phyloP scores from a whole-genome alignment of 495 filamentous ascomycete genomes.

The Annulohypoxylon nitens region DNA sequence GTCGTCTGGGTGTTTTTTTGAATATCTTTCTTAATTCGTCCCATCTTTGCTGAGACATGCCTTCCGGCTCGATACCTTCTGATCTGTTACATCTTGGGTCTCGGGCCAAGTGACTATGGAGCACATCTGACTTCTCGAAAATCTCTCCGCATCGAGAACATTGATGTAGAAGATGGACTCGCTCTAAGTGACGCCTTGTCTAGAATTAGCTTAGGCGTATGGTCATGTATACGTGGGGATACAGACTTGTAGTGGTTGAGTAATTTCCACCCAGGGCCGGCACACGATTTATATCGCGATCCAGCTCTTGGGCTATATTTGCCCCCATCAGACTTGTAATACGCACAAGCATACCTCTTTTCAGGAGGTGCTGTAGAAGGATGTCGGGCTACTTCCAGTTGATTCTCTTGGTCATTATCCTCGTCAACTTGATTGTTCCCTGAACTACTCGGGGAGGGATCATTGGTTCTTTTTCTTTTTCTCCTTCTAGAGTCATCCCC shows the following conservation, averaged over 20 bases:
- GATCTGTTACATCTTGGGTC: conserved; percentile 6
- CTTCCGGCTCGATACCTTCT: conserved; percentile 13
- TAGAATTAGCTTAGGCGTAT: conserved; percentile 1
- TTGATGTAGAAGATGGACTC: conserved; percentile 24
- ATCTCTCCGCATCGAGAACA: conserved; percentile 10
- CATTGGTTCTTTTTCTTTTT: not conserved
- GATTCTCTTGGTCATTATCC: conserved; percentile 15
- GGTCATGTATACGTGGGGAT: not conserved
- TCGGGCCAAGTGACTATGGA: conserved; percentile 24
- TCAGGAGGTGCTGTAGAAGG: not conserved
- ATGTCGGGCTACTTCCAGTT: conserved; percentile 3
- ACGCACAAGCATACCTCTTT: conserved; percentile 29
- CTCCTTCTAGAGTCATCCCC: not conserved
- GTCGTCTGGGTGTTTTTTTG: conserved; percentile 7
- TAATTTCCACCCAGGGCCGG: conserved; percentile 15
- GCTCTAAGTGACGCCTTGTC: conserved; percentile 24
- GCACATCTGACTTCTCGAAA: not conserved
- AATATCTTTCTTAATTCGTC: conserved; percentile 6
- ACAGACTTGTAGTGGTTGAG: conserved; percentile 37
- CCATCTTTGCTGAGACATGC: conserved; percentile 21
- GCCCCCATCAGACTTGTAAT: conserved; percentile 17
- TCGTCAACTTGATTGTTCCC: not conserved
- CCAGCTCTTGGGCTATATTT: conserved; percentile 17
- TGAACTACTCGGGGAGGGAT: not conserved
- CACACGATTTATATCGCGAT: conserved; percentile 22